These are phyloP conservation scores for Babesia caballi DNA, from an alignment of 169 alveolate species.

Conservation along the genomic window DNA sequence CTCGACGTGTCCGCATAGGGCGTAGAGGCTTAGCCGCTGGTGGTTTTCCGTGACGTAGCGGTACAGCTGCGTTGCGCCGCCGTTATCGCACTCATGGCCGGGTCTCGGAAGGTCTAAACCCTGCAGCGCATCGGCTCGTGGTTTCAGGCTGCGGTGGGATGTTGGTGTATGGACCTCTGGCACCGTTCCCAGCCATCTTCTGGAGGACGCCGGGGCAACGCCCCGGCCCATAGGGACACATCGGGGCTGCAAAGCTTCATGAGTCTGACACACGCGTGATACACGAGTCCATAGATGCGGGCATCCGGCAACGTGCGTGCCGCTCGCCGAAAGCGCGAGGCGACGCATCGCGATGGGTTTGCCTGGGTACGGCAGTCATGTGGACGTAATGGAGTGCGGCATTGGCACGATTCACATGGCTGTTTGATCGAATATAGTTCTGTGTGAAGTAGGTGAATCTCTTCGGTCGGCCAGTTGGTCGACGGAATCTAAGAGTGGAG, in stretches of 20 bases:
- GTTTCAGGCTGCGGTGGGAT: not conserved
- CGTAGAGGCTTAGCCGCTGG: constrained; percentile 3
- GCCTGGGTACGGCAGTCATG: too few species aligned
- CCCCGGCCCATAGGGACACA: not conserved
- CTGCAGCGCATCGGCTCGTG: not conserved
- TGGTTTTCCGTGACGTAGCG: constrained; percentile 49
- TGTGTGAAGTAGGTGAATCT: too few species aligned
- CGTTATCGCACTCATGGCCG: constrained; percentile 6
- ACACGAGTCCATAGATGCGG: not conserved
- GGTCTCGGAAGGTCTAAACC: not conserved
- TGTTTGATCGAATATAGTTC: too few species aligned
- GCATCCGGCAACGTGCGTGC: not conserved
- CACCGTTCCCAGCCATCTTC: not conserved
- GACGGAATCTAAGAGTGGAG: too few species aligned
- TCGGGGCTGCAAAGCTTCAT: not conserved
- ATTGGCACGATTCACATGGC: too few species aligned
- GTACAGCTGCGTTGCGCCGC: constrained; percentile 5
- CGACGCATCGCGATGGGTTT: too few species aligned
- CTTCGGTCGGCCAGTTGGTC: too few species aligned
- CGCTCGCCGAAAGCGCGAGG: not conserved
- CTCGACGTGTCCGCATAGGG: constrained; percentile 21
- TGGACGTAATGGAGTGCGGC: too few species aligned
- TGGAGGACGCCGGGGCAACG: not conserved
- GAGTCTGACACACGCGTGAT: not conserved
- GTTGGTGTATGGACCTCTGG: not conserved